Evolutionary conservation across 495 filamentous ascomycete species (phyloP).

Genomic region (Talaromyces thailandensis): DNA sequence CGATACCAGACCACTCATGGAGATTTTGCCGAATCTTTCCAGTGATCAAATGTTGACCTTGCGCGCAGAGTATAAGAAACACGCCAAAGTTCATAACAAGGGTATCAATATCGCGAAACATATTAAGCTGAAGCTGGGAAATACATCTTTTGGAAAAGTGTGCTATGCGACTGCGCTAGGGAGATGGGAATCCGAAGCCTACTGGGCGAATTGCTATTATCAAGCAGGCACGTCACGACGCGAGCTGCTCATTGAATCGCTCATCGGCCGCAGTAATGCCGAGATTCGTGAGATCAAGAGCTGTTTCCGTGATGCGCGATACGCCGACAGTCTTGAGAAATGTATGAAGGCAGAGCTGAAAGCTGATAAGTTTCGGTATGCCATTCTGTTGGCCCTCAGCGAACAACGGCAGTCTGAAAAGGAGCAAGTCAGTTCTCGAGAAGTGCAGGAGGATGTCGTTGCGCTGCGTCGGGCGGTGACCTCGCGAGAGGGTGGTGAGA

Average conservation of each 20-base stretch:
- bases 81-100: constrained; percentile 71
- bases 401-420: constrained; percentile 74
- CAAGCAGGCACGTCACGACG: constrained; percentile 75
- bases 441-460: constrained; percentile 62
- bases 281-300: constrained; percentile 89
- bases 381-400: constrained; percentile 77
- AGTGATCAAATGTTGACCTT: constrained; percentile 81
- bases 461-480: constrained; percentile 61
- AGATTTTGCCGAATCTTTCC: constrained; percentile 74
- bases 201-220: constrained; percentile 99
- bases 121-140: constrained; percentile 66
- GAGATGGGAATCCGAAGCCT: constrained; percentile 86
- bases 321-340: constrained; percentile 66
- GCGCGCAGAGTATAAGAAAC: constrained; percentile 79
- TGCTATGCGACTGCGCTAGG: constrained; percentile 87
- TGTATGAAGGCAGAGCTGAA: constrained; percentile 90
- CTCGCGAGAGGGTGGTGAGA: constrained; percentile 76
- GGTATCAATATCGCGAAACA: constrained; percentile 96
- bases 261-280: constrained; percentile 80
- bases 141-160: constrained; percentile 75
- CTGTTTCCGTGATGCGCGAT: constrained; percentile 88
- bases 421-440: constrained; percentile 42
- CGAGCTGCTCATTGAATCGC: constrained; percentile 82
- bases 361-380: constrained; percentile 88
- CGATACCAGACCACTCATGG: constrained; percentile 63